phyloP scores from a whole-genome alignment of 2,329 filamentous ascomycete species.

The Tympanopsis confertula region DNA sequence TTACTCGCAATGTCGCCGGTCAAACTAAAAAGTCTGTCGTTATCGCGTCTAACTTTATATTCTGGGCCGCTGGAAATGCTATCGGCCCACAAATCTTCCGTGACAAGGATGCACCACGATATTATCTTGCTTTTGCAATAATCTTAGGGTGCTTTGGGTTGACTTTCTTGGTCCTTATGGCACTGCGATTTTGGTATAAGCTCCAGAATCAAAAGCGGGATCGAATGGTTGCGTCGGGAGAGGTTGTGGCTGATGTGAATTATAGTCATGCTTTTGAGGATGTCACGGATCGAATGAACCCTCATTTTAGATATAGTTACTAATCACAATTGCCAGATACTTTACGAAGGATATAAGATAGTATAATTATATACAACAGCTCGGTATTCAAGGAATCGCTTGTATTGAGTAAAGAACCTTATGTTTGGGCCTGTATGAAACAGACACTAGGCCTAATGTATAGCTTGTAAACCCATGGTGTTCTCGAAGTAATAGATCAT shows the following conservation, averaged over 20 bases:
- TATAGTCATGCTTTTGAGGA: slow-evolving; percentile 15
- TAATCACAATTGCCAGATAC: no score
- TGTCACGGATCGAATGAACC: slow-evolving; percentile 1
- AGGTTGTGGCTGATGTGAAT: slow-evolving; percentile 29
- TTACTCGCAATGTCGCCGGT: slow-evolving; percentile 42
- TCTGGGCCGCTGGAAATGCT: slow-evolving; percentile 43
- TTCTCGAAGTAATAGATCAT: no score
- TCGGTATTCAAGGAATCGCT: no score
- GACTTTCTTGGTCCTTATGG: slow-evolving; percentile 30
- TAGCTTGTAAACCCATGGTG: no score
- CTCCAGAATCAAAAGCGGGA: slow-evolving; percentile 26
- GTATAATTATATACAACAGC: no score
- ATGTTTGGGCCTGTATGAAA: no score
- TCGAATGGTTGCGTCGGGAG: slow-evolving; percentile 23
- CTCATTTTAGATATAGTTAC: no score
- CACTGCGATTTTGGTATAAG: slow-evolving; percentile 31
- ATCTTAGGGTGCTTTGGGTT: slow-evolving; percentile 43
- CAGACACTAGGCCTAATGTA: no score
- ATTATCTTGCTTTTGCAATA: slow-evolving; percentile 43
- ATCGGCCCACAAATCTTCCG: slow-evolving; percentile 39
- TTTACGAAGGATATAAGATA: no score
- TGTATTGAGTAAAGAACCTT: no score
- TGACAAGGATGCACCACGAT: slow-evolving; percentile 35
- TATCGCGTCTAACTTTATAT: slow-evolving; percentile 43
- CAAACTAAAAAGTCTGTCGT: slow-evolving; percentile 46